Base-by-base conservation (phyloP, 139 green algal genomes). In the Chlorella sp. region DNA sequence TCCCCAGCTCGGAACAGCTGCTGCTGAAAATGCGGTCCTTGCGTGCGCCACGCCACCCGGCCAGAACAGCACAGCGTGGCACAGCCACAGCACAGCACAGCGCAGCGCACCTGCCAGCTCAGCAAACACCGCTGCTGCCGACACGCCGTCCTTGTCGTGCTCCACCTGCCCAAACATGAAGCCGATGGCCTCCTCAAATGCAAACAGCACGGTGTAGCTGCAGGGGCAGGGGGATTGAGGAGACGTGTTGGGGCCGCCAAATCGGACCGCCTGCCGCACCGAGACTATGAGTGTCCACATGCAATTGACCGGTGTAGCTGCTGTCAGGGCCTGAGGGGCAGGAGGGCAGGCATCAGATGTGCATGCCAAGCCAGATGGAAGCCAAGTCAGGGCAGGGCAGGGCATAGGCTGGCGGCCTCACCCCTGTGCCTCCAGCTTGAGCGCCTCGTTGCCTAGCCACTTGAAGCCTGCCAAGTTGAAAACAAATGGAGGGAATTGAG, bases 401-500 rank as follows among this genome's bases (percentile, higher is more conserved):
- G 66, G 66, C 75, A 11, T 15, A 64, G 48, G 48, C 48, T 5
- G 48, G 48, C 48, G 48, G 48, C 7, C 37, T 12, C 89, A 88
- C 22, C 93, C 92, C 64, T 94, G n/a, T 21, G 37, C 75, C 93
- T 96, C 91, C 83, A 96, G 88, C 89, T 92, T 24, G 48, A 94
- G n/a, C 5, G 94, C 95, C 2, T 87, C 73, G 87, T 96, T 97
- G 82, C 95, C 96, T 5, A 97, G 93, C 96, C 95, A 97, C 88
- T 98, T 98, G 92, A 98, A 98, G 34, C 96, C 96, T 21, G 96
- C 97, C n/a, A n/a, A n/a, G n/a, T n/a, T n/a, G n/a, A n/a, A n/a
- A n/a, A n/a, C n/a, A n/a, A n/a, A n/a, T n/a, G n/a, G n/a, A n/a
- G n/a, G n/a, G n/a, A n/a, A n/a, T n/a, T n/a, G n/a, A n/a, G n/a